Percentiles rank a stretch among this genome's conserved stretches.
Evolutionary conservation across 2,329 filamentous ascomycete species (phyloP).

Genomic region (Pezicula carpinea): DNA sequence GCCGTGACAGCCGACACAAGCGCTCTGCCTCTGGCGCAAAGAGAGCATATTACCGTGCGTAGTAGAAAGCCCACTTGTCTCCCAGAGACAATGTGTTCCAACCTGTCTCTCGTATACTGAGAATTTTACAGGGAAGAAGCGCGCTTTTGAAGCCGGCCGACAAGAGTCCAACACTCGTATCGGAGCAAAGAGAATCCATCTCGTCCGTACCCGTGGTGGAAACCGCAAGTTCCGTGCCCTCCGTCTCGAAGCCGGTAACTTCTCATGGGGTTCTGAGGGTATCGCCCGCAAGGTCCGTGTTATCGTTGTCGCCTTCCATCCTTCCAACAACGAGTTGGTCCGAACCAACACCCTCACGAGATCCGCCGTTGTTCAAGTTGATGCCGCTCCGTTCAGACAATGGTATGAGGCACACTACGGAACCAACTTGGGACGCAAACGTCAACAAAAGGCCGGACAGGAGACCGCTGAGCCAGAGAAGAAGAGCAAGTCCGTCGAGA

Average conservation of each 20-base stretch:
- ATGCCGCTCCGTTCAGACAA: constrained; percentile 97
- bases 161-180: constrained; percentile 99
- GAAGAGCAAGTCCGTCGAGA: constrained; percentile 94
- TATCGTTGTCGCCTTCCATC: constrained; percentile 97
- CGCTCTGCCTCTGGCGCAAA: constrained; percentile 98
- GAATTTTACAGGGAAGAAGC: constrained; percentile 75
- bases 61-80: constrained; percentile 64
- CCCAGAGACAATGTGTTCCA: constrained; percentile 61
- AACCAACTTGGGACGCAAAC: constrained; percentile 78
- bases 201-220: constrained; percentile 93
- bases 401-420: constrained; percentile 99
- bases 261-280: constrained; percentile 98
- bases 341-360: constrained; percentile 99
- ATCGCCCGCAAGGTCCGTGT: constrained; percentile 98
- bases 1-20: constrained; percentile 99
- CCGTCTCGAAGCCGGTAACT: constrained; percentile 98
- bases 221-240: constrained; percentile 99
- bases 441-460: constrained; percentile 69
- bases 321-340: constrained; percentile 99
- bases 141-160: constrained; percentile 99
- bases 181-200: constrained; percentile 92
- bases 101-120: constrained; percentile 46
- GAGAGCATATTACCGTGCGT: constrained; percentile 85
- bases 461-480: constrained; percentile 53
- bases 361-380: constrained; percentile 97